phyloP scores from a whole-genome alignment of 2,329 filamentous ascomycete genomes.

The Chaetoscypha palmicola region DNA sequence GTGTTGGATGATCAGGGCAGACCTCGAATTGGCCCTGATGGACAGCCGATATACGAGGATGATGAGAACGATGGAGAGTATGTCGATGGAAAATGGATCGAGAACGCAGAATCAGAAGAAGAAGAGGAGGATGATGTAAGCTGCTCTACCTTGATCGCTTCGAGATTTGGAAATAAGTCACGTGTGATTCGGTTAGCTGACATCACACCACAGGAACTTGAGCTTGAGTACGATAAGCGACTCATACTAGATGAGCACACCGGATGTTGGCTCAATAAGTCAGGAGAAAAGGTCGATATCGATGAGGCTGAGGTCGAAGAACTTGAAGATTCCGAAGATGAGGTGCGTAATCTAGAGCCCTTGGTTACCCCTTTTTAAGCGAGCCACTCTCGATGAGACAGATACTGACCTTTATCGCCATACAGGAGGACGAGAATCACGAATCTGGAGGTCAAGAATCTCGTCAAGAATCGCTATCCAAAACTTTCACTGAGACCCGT shows the following conservation, averaged over 20 bases:
- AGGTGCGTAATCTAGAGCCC: neutral
- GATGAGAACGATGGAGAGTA: neutral
- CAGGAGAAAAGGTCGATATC: neutral
- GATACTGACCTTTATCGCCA: too few species aligned
- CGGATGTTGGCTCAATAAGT: neutral
- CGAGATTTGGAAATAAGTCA: too few species aligned
- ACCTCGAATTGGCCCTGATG: neutral
- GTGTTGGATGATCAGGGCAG: neutral
- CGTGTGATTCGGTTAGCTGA: too few species aligned
- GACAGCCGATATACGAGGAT: neutral
- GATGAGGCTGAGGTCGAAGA: neutral
- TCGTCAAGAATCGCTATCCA: neutral
- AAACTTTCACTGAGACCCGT: neutral
- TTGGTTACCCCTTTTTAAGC: neutral
- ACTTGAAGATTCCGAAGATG: neutral
- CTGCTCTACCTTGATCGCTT: too few species aligned
- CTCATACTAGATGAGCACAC: neutral
- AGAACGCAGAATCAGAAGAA: neutral
- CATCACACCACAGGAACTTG: neutral
- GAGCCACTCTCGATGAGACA: neutral
- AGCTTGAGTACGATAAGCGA: neutral
- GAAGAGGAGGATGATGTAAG: neutral
- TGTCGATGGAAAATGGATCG: neutral
- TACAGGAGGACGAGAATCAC: neutral
- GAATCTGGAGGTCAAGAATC: neutral